These are phyloP conservation scores for Fusarium haematococcum DNA, from an alignment of 2,329 filamentous ascomycete genomes.

Conservation along the genomic window DNA sequence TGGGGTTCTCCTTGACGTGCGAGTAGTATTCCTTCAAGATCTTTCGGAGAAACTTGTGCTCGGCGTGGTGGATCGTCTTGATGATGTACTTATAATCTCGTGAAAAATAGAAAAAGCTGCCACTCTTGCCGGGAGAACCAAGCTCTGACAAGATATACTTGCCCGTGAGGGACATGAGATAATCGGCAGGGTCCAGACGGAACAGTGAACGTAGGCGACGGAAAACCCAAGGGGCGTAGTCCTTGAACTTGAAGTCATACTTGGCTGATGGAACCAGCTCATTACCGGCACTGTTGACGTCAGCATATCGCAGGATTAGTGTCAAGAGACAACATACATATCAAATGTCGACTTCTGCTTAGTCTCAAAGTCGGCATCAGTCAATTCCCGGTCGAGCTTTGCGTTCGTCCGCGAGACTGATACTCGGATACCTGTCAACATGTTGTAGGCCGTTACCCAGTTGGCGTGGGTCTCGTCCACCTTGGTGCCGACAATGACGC, in stretches of 20 bases:
- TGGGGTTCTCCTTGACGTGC: slow-evolving; percentile 92
- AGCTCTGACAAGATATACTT: slow-evolving; percentile 99
- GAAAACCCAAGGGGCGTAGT: slow-evolving; percentile 99
- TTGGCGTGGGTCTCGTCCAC: slow-evolving; percentile 98
- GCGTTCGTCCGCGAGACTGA: slow-evolving; percentile 96
- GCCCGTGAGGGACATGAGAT: slow-evolving; percentile 96
- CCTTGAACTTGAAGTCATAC: slow-evolving; percentile 99
- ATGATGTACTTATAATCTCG: slow-evolving; percentile 99
- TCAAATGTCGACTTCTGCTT: slow-evolving; percentile 99
- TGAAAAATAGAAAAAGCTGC: slow-evolving; percentile 99
- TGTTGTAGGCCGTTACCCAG: slow-evolving; percentile 98
- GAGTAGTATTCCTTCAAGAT: slow-evolving; percentile 92
- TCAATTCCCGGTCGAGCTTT: slow-evolving; percentile 91
- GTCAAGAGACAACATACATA: slow-evolving; percentile 71
- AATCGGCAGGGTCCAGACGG: slow-evolving; percentile 94
- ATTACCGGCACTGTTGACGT: slow-evolving; percentile 81
- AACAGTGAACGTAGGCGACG: slow-evolving; percentile 90
- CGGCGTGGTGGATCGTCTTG: slow-evolving; percentile 97
- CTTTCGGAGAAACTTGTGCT: slow-evolving; percentile 88
- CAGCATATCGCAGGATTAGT: slow-evolving; percentile 15
- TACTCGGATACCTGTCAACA: slow-evolving; percentile 98
- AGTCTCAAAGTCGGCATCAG: slow-evolving; percentile 90
- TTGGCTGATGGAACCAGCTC: slow-evolving; percentile 97
- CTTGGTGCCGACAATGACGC: slow-evolving; percentile 95
- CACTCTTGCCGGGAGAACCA: slow-evolving; percentile 96